Evolutionary conservation across 805 yeast species (phyloP), one percentile per base, ranked within the genome.

Genomic region (Hanseniaspora guilliermondii): DNA sequence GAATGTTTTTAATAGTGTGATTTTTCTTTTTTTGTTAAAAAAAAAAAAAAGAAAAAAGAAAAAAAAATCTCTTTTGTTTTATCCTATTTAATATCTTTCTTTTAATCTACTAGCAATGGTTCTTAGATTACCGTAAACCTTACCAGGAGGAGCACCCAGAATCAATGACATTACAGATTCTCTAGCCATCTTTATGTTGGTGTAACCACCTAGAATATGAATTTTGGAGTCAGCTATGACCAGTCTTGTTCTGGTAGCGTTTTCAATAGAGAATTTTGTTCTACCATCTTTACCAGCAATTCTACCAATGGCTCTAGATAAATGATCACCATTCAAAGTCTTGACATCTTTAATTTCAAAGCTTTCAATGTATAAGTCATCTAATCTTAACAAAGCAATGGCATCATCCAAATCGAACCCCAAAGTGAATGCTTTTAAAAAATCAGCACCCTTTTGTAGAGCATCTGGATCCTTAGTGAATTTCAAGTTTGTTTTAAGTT

Each of bases 211-310:
- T 53, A 93, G 74, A 58, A 93, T 93, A 69, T 93, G 98, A 63
- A 93, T 89, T 68, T 91, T 93, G 46, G 94, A 80, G 70, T 93
- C 99, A 0, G 99, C 99, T 60, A 93, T 75, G 25, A 93, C 99
- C 42, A 93, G 89, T 75, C 99, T 84, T 12, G 99, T 93, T 72
- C 97, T 80, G 22, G 97, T 91, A 17, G 98, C 97, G 66, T 93
- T 93, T 71, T 93, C 99, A 65, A 93, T 93, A 33, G 98, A 97
- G 69, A 91, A 93, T 73, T 91, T 93, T 58, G 97, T 93, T 71
- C 89, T 91, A 65, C 99, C 99, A 67, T 93, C 99, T 67, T 93
- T 94, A 69, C 99, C 99, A 14, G 99, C 98, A 70, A 93, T 93
- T 77, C 99, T 87, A 65, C 98, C 99, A 67, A 93, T 93, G 7